These are phyloP conservation scores for Bacterosira constricta DNA, from an alignment of 108 stramenopile genomes.

Conservation along the genomic window DNA sequence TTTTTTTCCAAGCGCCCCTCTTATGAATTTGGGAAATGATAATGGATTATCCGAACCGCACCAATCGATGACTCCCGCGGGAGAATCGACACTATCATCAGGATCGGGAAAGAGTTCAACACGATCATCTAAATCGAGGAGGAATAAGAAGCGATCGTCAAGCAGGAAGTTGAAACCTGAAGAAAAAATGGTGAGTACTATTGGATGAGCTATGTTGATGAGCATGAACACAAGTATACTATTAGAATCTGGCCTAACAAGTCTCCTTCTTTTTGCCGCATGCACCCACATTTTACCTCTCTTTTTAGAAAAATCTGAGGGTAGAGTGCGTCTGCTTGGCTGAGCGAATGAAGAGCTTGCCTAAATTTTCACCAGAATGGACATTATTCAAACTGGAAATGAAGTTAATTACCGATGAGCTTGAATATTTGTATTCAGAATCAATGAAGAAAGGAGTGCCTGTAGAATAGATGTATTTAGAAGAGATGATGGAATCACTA, in stretches of 20 bases:
- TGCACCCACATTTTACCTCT: neutral
- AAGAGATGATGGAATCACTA: no score
- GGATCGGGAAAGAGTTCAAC: no score
- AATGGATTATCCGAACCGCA: no score
- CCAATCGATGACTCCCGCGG: no score
- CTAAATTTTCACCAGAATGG: constrained; percentile 29
- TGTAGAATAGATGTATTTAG: no score
- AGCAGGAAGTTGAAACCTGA: neutral
- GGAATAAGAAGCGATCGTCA: neutral
- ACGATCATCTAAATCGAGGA: neutral
- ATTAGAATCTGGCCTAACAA: neutral
- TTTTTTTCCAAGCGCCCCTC: no score
- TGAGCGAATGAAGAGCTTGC: constrained; percentile 9
- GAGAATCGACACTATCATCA: no score
- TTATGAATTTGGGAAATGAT: no score
- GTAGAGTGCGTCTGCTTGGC: constrained; percentile 16
- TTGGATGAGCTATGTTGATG: no score
- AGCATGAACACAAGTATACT: no score
- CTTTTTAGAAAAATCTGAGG: constrained; percentile 12
- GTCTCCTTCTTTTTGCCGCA: no score
- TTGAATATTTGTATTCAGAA: constrained; percentile 19
- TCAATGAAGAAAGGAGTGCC: neutral
- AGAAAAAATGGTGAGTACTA: constrained; percentile 10
- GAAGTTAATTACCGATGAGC: constrained; percentile 13
- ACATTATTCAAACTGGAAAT: constrained; percentile 24